Conservation (phyloP, 140 eudicot genomes). For the Flaveria floridana region DNA sequence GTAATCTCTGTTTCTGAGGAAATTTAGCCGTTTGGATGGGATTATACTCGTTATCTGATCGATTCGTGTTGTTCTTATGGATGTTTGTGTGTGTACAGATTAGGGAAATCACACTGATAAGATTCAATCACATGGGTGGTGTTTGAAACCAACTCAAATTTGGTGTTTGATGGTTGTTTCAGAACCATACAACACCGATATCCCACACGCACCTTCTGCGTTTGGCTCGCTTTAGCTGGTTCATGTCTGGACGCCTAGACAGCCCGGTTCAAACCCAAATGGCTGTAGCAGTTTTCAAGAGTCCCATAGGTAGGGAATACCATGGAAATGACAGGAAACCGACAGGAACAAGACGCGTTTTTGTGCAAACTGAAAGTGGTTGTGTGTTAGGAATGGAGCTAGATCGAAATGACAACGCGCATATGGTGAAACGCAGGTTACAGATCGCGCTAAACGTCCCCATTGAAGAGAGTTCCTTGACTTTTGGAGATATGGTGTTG, state of each 20-base stretch:
- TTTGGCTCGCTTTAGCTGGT: constrained; percentile 44
- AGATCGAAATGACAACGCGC: constrained; percentile 80
- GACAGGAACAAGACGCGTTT: constrained; percentile 71
- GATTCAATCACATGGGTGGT: constrained; percentile 5
- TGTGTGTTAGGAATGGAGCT: constrained; percentile 87
- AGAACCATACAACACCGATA: background rate
- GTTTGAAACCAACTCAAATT: constrained; percentile 1
- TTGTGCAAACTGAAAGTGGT: constrained; percentile 89
- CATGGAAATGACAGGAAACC: constrained; percentile 52
- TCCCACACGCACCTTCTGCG: constrained; percentile 42
- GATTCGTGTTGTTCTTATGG: background rate
- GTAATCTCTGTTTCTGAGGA: background rate
- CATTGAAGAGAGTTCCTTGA: constrained; percentile 67
- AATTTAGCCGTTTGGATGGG: background rate
- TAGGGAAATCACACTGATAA: constrained; percentile 6
- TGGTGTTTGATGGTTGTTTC: constrained; percentile 34
- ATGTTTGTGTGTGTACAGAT: background rate
- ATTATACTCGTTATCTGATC: background rate
- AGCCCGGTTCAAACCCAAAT: constrained; percentile 81
- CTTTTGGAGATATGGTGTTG: constrained; percentile 83
- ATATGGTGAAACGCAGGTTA: constrained; percentile 80
- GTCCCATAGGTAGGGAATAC: constrained; percentile 62
- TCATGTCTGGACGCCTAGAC: constrained; percentile 56
- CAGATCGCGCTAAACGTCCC: constrained; percentile 80
- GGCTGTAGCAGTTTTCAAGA: constrained; percentile 67